Evolutionary conservation across 2,329 filamentous ascomycete genomes (phyloP), one percentile per base, ranked within the genome.

Genomic region (Paecilomyces niveus): DNA sequence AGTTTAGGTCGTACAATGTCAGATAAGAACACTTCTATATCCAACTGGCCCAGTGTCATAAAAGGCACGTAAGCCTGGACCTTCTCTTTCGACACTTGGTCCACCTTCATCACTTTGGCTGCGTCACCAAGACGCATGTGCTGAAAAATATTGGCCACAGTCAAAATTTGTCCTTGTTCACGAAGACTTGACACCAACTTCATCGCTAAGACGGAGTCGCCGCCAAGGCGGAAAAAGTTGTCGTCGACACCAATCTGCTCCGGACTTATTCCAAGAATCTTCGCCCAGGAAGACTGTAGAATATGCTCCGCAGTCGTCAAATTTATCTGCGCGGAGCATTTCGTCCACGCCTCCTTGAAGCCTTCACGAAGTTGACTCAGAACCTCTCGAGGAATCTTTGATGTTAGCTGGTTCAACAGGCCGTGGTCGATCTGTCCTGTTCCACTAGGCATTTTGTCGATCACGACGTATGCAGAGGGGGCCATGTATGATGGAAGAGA

Each of bases 131-230:
- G 67, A 21, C 76, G 70, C 70, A 73, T 74, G 61, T 74, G 59
- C 54, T 73, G 70, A 70, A 83, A 83, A 58, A 82, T 78, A 31
- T 81, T 76, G 0, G 79, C 77, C 1, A 83, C 80, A 0, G 74
- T 77, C 55, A 83, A 60, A 0, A 63, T 60, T 49, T 81, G 69
- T 0, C 76, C 77, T 45, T 77, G 70, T 0, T 68, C 66, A 53
- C 80, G 74, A 7, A 77, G 72, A 50, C 67, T 70, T 10, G 81
- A 77, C 0, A 82, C 79, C 1, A 84, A 66, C 52, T 76, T 79
- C 82, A 87, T 87, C 1, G 83, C 83, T 1, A 78, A 71, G 26
- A 86, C 82, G 0, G 83, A 86, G 69, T 86, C 83, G 21, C 84
- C 84, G 0, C 84, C 83, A 0, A 85, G 76, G 2, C 78, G 77